Conservation (phyloP, 768 basidiomycete species). For the Lentinus brumalis region DNA sequence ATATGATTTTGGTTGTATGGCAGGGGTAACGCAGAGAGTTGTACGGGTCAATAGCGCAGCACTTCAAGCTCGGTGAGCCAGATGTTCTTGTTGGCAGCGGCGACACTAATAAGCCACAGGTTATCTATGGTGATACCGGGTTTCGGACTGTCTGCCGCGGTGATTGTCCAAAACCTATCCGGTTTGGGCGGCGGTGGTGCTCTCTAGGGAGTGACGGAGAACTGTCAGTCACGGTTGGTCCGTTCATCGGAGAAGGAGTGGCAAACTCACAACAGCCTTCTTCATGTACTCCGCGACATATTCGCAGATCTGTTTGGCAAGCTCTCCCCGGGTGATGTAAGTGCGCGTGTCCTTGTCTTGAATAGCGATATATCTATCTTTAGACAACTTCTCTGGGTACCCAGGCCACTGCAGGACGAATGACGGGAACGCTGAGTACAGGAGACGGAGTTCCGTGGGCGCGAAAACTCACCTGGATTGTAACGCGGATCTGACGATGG, state of each 20-base stretch:
- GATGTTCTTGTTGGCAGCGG: conserved; percentile 7
- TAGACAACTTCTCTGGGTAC: conserved; percentile 6
- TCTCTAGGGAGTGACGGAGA: conserved; percentile 2
- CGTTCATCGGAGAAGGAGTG: neutral
- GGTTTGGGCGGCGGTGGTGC: neutral
- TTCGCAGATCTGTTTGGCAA: conserved; percentile 16
- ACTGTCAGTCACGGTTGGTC: neutral
- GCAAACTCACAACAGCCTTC: conserved; percentile 12
- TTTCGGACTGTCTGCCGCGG: neutral
- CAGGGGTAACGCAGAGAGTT: neutral
- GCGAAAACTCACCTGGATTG: conserved; percentile 15
- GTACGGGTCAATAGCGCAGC: neutral
- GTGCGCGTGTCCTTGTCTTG: conserved; percentile 4
- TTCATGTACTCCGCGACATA: conserved; percentile 9
- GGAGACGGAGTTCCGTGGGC: no score
- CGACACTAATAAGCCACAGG: conserved; percentile 22
- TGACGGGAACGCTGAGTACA: neutral
- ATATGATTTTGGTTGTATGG: neutral
- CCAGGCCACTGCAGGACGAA: conserved; percentile 23
- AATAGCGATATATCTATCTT: conserved; percentile 20
- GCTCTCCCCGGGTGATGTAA: conserved; percentile 17
- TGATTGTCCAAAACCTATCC: conserved; percentile 10
- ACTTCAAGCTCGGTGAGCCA: conserved; percentile 26
- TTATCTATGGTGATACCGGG: conserved; percentile 10
- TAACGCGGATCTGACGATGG: conserved; percentile 18